Evolutionary conservation across 2,329 filamentous ascomycete species (phyloP).

Genomic region (Balansia obtecta): DNA sequence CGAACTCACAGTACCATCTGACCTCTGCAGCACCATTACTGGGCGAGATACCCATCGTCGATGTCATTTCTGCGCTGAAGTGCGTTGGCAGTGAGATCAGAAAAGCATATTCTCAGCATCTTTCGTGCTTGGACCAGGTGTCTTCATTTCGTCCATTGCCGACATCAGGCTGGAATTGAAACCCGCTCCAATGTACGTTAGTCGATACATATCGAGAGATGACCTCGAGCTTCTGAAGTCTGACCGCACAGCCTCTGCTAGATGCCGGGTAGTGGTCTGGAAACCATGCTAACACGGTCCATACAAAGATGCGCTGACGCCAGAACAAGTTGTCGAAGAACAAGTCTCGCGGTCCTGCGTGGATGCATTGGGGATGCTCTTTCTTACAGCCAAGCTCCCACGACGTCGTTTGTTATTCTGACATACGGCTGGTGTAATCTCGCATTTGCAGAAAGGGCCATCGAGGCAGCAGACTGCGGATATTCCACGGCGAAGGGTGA

Average conservation of each 20-base stretch:
- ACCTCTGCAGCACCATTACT: slow-evolving; percentile 26
- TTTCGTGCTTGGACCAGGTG: slow-evolving; percentile 29
- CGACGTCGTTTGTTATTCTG: too few relatives aligned
- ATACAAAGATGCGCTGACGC: background rate
- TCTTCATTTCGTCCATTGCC: slow-evolving; percentile 19
- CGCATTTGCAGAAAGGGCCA: too few relatives aligned
- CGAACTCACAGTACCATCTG: slow-evolving; percentile 23
- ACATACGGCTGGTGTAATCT: too few relatives aligned
- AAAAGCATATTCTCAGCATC: slow-evolving; percentile 32
- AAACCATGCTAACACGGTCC: background rate
- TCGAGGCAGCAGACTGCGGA: too few relatives aligned
- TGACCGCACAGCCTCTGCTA: background rate
- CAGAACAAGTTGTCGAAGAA: background rate
- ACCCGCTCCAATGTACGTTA: background rate
- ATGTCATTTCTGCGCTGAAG: slow-evolving; percentile 26
- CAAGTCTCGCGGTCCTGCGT: background rate
- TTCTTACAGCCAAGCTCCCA: background rate
- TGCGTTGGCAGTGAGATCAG: slow-evolving; percentile 29
- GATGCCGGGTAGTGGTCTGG: background rate
- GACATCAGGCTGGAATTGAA: background rate
- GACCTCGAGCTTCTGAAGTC: background rate
- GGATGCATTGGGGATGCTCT: background rate
- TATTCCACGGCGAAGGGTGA: too few relatives aligned
- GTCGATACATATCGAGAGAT: background rate
- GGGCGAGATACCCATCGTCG: slow-evolving; percentile 21